Evolutionary conservation across 2,329 filamentous ascomycete genomes (phyloP).

Genomic region (Ustulina deusta): DNA sequence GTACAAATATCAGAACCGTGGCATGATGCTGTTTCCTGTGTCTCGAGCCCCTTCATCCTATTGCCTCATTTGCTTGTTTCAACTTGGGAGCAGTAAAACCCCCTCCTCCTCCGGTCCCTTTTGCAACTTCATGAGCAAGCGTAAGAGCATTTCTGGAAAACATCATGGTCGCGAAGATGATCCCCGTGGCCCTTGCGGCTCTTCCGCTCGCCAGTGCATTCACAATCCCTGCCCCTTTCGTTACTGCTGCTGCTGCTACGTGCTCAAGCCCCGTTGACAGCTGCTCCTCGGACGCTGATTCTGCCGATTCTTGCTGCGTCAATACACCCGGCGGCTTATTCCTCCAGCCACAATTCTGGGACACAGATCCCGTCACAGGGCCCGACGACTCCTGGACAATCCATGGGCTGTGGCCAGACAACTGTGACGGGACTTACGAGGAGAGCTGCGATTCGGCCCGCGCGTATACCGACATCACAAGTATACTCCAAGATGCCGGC

Average conservation of each 20-base stretch:
- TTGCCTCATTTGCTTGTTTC: neutral
- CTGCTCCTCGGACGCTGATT: slow-evolving; percentile 44
- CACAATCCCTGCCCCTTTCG: slow-evolving; percentile 1
- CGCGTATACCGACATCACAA: slow-evolving; percentile 73
- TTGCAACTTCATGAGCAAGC: neutral
- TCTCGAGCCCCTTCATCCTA: neutral
- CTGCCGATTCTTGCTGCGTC: slow-evolving; percentile 76
- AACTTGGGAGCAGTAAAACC: neutral
- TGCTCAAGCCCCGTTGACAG: slow-evolving; percentile 38
- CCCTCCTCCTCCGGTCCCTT: neutral
- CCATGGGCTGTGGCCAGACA: slow-evolving; percentile 76
- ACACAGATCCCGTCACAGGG: slow-evolving; percentile 72
- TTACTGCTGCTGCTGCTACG: slow-evolving; percentile 7
- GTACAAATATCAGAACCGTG: slow-evolving; percentile 12
- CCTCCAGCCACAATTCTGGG: slow-evolving; percentile 83
- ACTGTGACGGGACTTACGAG: slow-evolving; percentile 78
- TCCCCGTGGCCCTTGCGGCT: slow-evolving; percentile 29
- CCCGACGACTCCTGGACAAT: slow-evolving; percentile 79
- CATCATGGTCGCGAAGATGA: slow-evolving; percentile 31
- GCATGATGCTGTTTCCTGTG: neutral
- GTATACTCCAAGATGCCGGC: slow-evolving; percentile 62
- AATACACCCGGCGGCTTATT: slow-evolving; percentile 78
- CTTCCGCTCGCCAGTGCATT: slow-evolving; percentile 21
- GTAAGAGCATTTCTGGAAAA: neutral
- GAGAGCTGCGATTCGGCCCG: slow-evolving; percentile 72